Evolutionary conservation across 2,329 filamentous ascomycete genomes (phyloP).

Genomic region (Stachybotrys chartarum): DNA sequence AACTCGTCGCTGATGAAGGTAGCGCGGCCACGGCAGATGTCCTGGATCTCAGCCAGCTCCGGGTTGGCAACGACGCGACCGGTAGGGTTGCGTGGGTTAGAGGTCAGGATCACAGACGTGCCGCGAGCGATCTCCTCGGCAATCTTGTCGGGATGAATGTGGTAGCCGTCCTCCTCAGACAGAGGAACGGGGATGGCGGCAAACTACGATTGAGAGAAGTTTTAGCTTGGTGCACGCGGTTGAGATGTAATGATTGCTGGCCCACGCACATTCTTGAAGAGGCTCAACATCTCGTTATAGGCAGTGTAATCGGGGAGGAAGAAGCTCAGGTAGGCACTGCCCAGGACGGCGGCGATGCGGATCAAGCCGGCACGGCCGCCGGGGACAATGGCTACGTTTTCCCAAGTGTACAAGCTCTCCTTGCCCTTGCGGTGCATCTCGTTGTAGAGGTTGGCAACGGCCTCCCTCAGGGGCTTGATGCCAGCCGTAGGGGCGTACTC

Average conservation of each 20-base stretch:
- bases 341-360: slow-evolving; percentile 86
- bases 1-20: slow-evolving; percentile 96
- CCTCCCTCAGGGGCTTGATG: slow-evolving; percentile 83
- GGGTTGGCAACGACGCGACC: slow-evolving; percentile 80
- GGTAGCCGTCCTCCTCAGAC: slow-evolving; percentile 78
- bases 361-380: slow-evolving; percentile 90
- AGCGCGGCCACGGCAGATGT: slow-evolving; percentile 82
- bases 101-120: slow-evolving; percentile 83
- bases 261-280: slow-evolving; percentile 73
- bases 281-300: slow-evolving; percentile 93
- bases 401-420: slow-evolving; percentile 86
- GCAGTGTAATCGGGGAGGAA: slow-evolving; percentile 95
- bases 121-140: slow-evolving; percentile 83
- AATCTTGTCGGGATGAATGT: slow-evolving; percentile 90
- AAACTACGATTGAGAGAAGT: slow-evolving; percentile 44
- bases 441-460: slow-evolving; percentile 89
- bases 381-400: slow-evolving; percentile 95
- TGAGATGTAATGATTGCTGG: slow-evolving; percentile 4
- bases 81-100: slow-evolving; percentile 91
- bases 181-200: slow-evolving; percentile 82
- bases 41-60: slow-evolving; percentile 83
- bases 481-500: slow-evolving; percentile 94
- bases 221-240: not conserved
- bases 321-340: slow-evolving; percentile 88
- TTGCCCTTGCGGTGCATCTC: slow-evolving; percentile 84